phyloP scores from a whole-genome alignment of 805 yeast genomes.

The Kazachstania viticola region DNA sequence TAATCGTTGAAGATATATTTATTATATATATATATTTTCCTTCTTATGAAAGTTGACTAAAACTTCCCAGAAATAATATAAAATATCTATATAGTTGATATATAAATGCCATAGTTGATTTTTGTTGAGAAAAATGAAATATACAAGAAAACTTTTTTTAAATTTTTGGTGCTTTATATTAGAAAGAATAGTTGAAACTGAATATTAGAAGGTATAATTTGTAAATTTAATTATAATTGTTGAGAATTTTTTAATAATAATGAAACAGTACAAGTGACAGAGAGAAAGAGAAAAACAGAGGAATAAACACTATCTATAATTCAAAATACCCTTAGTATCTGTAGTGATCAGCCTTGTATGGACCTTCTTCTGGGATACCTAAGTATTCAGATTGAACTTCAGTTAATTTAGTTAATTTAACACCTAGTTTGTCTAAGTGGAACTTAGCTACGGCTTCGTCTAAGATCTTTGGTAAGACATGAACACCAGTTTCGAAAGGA shows the following conservation, averaged over 20 bases:
- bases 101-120: no score
- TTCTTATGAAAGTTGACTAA: no score
- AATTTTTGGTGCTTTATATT: no score
- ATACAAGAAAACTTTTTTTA: no score
- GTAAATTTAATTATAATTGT: not conserved
- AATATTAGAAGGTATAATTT: no score
- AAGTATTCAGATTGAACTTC: conserved; percentile 85
- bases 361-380: conserved; percentile 86
- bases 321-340: conserved; percentile 60
- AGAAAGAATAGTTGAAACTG: no score
- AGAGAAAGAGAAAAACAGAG: no score
- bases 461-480: conserved; percentile 92
- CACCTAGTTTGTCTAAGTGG: conserved; percentile 93
- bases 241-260: not conserved
- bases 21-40: conserved; percentile 1
- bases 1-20: conserved; percentile 10
- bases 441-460: conserved; percentile 98
- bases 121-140: no score
- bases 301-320: no score
- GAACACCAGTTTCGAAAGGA: conserved; percentile 85
- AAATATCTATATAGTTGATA: no score
- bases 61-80: not conserved
- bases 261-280: no score
- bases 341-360: conserved; percentile 96
- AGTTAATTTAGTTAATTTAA: conserved; percentile 66